Evolutionary conservation across 495 filamentous ascomycete genomes (phyloP).

Genomic region (Penicillium silybi): DNA sequence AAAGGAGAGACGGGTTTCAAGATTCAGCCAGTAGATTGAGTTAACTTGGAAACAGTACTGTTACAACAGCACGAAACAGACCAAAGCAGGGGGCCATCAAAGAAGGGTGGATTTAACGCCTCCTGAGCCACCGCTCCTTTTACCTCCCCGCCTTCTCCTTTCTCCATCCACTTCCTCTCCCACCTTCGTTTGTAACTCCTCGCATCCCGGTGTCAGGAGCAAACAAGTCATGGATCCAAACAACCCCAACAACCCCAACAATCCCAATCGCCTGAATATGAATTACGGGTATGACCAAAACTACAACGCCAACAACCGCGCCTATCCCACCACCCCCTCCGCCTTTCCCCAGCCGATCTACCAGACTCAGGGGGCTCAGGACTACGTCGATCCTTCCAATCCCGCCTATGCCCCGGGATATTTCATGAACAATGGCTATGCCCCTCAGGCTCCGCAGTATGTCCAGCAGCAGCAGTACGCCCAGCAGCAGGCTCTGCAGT

Average conservation of each 20-base stretch:
- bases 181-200: slow-evolving; percentile 5
- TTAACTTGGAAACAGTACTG: neutral
- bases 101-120: slow-evolving; percentile 16
- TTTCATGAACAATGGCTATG: slow-evolving; percentile 57
- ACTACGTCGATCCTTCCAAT: slow-evolving; percentile 46
- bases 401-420: slow-evolving; percentile 55
- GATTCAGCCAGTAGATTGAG: neutral
- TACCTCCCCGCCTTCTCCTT: slow-evolving; percentile 27
- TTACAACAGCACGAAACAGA: neutral
- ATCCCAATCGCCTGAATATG: slow-evolving; percentile 57
- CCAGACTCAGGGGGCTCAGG: slow-evolving; percentile 58
- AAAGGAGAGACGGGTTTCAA: neutral
- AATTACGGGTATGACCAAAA: slow-evolving; percentile 66
- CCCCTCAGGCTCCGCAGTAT: slow-evolving; percentile 49
- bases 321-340: slow-evolving; percentile 94
- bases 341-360: slow-evolving; percentile 92
- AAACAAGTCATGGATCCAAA: slow-evolving; percentile 45
- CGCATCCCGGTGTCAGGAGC: slow-evolving; percentile 12
- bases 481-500: slow-evolving; percentile 47
- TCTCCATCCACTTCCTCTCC: slow-evolving; percentile 16
- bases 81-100: neutral
- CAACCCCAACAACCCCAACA: slow-evolving; percentile 18
- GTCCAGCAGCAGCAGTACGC: slow-evolving; percentile 61
- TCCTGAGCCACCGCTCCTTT: slow-evolving; percentile 39
- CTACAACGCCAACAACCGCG: slow-evolving; percentile 67